A percentile compares a stretch with the other conserved stretches of the same genome.
Conservation (phyloP, 805 yeast species). For the Lipomyces mesembrius region DNA sequence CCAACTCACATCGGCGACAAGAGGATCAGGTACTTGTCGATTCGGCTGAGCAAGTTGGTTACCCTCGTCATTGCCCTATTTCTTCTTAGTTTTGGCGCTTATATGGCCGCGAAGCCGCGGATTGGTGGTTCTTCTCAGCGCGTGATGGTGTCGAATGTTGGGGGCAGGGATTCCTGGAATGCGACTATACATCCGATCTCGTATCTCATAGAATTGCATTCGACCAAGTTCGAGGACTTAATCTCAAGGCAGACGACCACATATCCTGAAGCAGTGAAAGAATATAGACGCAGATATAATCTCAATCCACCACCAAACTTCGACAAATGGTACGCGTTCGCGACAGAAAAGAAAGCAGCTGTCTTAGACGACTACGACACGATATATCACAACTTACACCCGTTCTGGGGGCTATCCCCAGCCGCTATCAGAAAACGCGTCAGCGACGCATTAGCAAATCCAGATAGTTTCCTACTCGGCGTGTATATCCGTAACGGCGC, state of each 20-base stretch:
- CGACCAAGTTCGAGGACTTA: slow-evolving; percentile 11
- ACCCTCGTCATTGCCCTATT: slow-evolving; percentile 27
- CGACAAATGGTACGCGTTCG: slow-evolving; percentile 39
- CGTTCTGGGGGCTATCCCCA: slow-evolving; percentile 40
- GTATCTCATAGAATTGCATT: slow-evolving; percentile 30
- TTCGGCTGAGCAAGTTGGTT: slow-evolving; percentile 27
- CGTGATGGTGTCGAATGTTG: slow-evolving; percentile 14
- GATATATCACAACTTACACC: slow-evolving; percentile 33
- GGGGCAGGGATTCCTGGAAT: slow-evolving; percentile 26
- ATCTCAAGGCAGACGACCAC: slow-evolving; percentile 31
- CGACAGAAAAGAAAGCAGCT: slow-evolving; percentile 26
- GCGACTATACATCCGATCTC: slow-evolving; percentile 36
- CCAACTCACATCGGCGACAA: slow-evolving; percentile 30
- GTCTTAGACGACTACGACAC: slow-evolving; percentile 38
- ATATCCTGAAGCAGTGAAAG: slow-evolving; percentile 36
- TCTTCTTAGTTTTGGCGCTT: slow-evolving; percentile 25
- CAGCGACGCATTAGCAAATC: slow-evolving; percentile 28
- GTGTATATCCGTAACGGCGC: slow-evolving; percentile 31
- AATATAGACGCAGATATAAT: slow-evolving; percentile 30
- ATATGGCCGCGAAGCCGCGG: slow-evolving; percentile 21
- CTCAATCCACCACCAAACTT: slow-evolving; percentile 41
- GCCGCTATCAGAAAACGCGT: slow-evolving; percentile 31
- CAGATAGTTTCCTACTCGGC: slow-evolving; percentile 31
- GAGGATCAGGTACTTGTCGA: slow-evolving; percentile 15
- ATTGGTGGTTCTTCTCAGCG: slow-evolving; percentile 26